phyloP scores from a whole-genome alignment of 192 early-diverging fungal species.

The Linnemannia hyalina region DNA sequence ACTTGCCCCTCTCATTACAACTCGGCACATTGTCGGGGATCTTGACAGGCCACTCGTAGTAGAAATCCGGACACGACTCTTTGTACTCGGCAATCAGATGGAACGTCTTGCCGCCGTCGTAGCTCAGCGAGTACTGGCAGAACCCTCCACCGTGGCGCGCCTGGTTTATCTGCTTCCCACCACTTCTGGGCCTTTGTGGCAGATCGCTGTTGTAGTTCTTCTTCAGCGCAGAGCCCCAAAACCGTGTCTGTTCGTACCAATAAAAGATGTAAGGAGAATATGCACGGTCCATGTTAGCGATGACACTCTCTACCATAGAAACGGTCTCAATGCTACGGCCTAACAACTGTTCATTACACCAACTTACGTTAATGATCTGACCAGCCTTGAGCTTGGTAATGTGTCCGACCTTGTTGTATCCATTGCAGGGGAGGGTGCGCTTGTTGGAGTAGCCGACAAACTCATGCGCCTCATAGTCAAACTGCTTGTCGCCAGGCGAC shows the following conservation, averaged over 20 bases:
- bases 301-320: not conserved
- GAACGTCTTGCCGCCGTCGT: slow-evolving; percentile 72
- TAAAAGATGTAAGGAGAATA: not conserved
- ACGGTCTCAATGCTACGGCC: not conserved
- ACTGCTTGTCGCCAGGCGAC: not conserved
- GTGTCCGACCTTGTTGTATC: slow-evolving; percentile 28
- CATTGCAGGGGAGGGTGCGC: slow-evolving; percentile 31
- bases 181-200: not conserved
- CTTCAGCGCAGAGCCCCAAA: slow-evolving; percentile 39
- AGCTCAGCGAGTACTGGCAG: slow-evolving; percentile 74
- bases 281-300: not conserved
- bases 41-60: slow-evolving; percentile 54
- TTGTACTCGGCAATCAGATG: slow-evolving; percentile 51
- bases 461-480: slow-evolving; percentile 22
- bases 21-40: slow-evolving; percentile 52
- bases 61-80: slow-evolving; percentile 56
- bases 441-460: slow-evolving; percentile 15
- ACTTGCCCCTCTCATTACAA: slow-evolving; percentile 35
- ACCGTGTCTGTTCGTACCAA: slow-evolving; percentile 18
- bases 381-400: slow-evolving; percentile 38
- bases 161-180: slow-evolving; percentile 32
- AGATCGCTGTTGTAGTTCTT: not conserved
- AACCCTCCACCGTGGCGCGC: slow-evolving; percentile 75
- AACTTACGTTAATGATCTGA: slow-evolving; percentile 36
- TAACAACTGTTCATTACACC: not conserved